These are phyloP conservation scores for Phoenix roebelenii DNA, from an alignment of 176 grass and related monocot genomes.

Conservation along the genomic window DNA sequence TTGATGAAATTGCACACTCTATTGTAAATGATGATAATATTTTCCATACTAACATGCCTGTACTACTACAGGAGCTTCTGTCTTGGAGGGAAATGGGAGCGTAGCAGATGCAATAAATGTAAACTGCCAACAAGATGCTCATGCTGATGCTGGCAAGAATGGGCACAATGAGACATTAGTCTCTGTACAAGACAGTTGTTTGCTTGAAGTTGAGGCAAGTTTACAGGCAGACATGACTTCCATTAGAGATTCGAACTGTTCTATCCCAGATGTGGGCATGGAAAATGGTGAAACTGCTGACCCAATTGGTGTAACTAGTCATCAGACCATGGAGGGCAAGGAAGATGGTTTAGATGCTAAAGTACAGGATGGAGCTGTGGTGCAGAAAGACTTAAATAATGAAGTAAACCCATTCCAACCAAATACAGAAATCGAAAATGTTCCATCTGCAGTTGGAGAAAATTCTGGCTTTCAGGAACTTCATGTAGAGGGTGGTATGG, in stretches of 20 bases:
- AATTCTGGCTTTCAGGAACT: conserved; percentile 75
- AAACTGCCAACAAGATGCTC: conserved; percentile 22
- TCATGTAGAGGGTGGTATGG: conserved; percentile 34
- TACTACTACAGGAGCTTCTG: too few relatives aligned
- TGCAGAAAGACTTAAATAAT: conserved; percentile 25
- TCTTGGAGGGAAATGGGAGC: too few relatives aligned
- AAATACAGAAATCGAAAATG: conserved; percentile 37
- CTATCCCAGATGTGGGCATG: conserved; percentile 16
- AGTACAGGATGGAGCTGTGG: conserved; percentile 1
- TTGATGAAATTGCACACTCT: not conserved
- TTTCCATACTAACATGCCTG: too few relatives aligned
- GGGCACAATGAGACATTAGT: conserved; percentile 16
- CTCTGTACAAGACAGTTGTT: conserved; percentile 21
- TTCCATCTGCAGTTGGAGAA: conserved; percentile 60
- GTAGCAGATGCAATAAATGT: conserved; percentile 15
- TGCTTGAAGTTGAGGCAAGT: conserved; percentile 4
- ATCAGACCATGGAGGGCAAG: conserved; percentile 12
- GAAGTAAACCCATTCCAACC: conserved; percentile 30
- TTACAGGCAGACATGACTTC: conserved; percentile 13
- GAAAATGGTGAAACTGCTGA: conserved; percentile 18
- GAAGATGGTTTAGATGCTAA: conserved; percentile 24
- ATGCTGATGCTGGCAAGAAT: conserved; percentile 30
- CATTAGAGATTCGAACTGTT: conserved; percentile 11
- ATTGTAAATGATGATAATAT: too few relatives aligned
- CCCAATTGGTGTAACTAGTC: conserved; percentile 3